Base-by-base conservation (phyloP, 2,329 filamentous ascomycete genomes). In the Apiospora arundinis region DNA sequence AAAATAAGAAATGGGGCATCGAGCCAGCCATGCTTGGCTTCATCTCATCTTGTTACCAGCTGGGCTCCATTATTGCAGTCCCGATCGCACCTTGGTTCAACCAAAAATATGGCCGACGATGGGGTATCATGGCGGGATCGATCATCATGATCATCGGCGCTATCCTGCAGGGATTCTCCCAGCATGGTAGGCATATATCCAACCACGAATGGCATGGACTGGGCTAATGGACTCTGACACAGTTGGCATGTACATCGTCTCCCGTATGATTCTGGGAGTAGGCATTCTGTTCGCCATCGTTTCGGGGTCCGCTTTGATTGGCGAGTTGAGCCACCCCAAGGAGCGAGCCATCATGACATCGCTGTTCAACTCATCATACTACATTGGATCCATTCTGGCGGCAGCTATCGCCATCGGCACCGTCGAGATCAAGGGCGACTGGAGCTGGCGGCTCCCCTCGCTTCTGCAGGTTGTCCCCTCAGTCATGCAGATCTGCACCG, bases 211-310 rank as follows among this genome's bases (percentile, higher is more conserved):
- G 28, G 2, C 11, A 5, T 7, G 37, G 23, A 9, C 48, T 11
- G 40, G 44, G 44, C 49, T 52, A 25, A 69, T 28, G 37, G n/a
- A 37, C 7, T 28, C 18, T n/a, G 18, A n/a, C 8, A 23, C 42
- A 79, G 77, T 75, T 40, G 82, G 70, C 73, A 91, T 90, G 87
- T 91, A 90, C 77, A 86, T 91, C 71, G 80, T 89, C 49, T 85
- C 89, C 46, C 88, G 89, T 76, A 85, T 90, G 74, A 81, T 91
- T 37, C 83, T 91, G 32, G 89, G 89, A 65, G 87, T 90, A 68
- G 89, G 89, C 63, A 90, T 91, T 71, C 86, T 87, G 0, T 88
- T 87, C 63, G 87, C 85, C 74, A 91, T 91, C 75, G 86, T 90
- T 70, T 87, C 87, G 8, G 89, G 86, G 5, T 89, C 89, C 1